These are phyloP conservation scores for Erodium texanum DNA, from an alignment of 441 rosid species.

Conservation along the genomic window DNA sequence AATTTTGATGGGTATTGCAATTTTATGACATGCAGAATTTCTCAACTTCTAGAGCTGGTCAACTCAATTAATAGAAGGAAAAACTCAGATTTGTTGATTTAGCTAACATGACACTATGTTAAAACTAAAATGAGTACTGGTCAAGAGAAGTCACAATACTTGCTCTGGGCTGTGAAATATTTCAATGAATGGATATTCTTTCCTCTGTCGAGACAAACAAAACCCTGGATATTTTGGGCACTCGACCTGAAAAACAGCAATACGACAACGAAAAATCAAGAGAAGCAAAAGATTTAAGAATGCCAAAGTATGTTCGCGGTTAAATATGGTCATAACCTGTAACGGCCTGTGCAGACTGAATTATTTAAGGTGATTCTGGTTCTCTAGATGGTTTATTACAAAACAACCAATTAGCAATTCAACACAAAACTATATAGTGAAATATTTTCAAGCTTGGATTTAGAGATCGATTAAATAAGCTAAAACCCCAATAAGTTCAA, in stretches of 20 bases:
- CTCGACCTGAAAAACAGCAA: slow-evolving; percentile 58
- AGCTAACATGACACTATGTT: slow-evolving; percentile 5
- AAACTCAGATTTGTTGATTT: neutral
- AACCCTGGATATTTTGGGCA: slow-evolving; percentile 97
- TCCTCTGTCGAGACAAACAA: slow-evolving; percentile 74
- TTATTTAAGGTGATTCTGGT: neutral
- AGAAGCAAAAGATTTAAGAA: neutral
- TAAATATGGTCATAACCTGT: neutral
- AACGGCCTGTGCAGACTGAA: neutral
- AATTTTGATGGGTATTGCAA: neutral
- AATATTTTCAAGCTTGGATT: no score
- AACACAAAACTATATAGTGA: neutral
- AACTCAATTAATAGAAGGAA: neutral
- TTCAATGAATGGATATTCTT: slow-evolving; percentile 87
- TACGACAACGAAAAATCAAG: slow-evolving; percentile 13
- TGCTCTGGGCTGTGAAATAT: slow-evolving; percentile 82
- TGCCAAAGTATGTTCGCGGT: neutral
- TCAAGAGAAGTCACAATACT: slow-evolving; percentile 25
- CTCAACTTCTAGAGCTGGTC: neutral
- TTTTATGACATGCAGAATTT: neutral
- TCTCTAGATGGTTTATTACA: neutral
- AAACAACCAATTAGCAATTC: neutral
- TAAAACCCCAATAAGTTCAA: no score
- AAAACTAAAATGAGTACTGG: neutral
- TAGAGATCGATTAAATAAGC: no score